Evolutionary conservation across 2,329 filamentous ascomycete species (phyloP).

Genomic region (Stachybotrys echinatus): DNA sequence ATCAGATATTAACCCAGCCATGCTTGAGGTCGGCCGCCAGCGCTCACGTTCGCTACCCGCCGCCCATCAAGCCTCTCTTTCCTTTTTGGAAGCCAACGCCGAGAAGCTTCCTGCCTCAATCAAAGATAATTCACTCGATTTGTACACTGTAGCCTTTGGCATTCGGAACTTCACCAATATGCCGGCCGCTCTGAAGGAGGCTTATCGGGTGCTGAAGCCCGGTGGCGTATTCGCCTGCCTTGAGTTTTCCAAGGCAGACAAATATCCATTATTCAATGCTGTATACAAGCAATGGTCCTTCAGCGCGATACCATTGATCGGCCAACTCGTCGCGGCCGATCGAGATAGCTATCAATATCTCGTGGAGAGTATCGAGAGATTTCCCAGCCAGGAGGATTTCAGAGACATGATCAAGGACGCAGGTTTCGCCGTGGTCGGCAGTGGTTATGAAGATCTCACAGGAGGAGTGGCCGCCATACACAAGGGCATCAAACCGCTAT

Average conservation of each 20-base stretch:
- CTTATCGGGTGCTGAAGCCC: slow-evolving; percentile 83
- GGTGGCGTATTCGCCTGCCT: slow-evolving; percentile 95
- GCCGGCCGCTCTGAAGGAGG: slow-evolving; percentile 73
- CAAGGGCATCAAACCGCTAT: slow-evolving; percentile 81
- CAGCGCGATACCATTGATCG: slow-evolving; percentile 87
- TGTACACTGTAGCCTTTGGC: slow-evolving; percentile 97
- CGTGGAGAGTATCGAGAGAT: slow-evolving; percentile 94
- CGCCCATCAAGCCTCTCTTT: slow-evolving; percentile 51
- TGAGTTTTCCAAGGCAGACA: slow-evolving; percentile 83
- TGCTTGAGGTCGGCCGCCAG: slow-evolving; percentile 84
- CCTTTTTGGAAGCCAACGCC: slow-evolving; percentile 87
- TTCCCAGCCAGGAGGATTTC: slow-evolving; percentile 83
- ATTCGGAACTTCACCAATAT: slow-evolving; percentile 98
- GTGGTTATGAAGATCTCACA: slow-evolving; percentile 85
- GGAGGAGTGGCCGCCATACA: slow-evolving; percentile 94
- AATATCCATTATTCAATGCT: slow-evolving; percentile 71
- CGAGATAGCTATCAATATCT: slow-evolving; percentile 97
- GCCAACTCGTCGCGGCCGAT: slow-evolving; percentile 89
- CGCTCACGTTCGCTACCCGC: slow-evolving; percentile 58
- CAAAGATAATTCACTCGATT: slow-evolving; percentile 68
- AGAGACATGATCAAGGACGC: slow-evolving; percentile 76
- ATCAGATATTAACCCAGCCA: slow-evolving; percentile 91
- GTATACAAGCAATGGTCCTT: slow-evolving; percentile 97
- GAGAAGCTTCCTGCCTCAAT: slow-evolving; percentile 63
- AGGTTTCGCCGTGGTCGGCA: slow-evolving; percentile 78